Percentiles rank a stretch among this genome's conserved stretches.
Conservation (phyloP, 2,329 filamentous ascomycete species). For the Penicillium sp. region DNA sequence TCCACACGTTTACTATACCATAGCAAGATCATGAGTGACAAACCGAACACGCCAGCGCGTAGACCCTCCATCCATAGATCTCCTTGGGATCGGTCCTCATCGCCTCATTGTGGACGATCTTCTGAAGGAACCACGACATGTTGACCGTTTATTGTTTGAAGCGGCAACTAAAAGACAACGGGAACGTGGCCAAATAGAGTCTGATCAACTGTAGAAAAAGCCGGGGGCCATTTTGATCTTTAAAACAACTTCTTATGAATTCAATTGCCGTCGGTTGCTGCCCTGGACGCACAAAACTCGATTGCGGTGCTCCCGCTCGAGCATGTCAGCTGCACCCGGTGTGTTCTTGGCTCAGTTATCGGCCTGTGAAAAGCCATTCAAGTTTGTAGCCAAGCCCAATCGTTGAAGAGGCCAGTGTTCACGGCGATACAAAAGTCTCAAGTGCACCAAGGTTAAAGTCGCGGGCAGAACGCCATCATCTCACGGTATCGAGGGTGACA, state of each 20-base stretch:
- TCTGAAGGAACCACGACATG: constrained; percentile 47
- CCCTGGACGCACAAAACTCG: not conserved
- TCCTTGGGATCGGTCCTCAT: constrained; percentile 62
- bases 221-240: too few species aligned
- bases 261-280: constrained; percentile 9
- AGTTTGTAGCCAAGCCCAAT: constrained; percentile 9
- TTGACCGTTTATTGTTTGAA: constrained; percentile 17
- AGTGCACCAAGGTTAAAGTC: too few species aligned
- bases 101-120: constrained; percentile 62
- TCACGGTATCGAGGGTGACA: too few species aligned
- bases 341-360: constrained; percentile 1
- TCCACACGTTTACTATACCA: not conserved
- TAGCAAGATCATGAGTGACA: constrained; percentile 11
- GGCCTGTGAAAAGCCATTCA: constrained; percentile 5
- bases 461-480: too few species aligned
- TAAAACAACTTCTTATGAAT: too few species aligned
- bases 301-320: constrained; percentile 1
- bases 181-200: too few species aligned
- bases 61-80: constrained; percentile 65
- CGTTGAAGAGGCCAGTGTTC: constrained; percentile 12
- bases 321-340: not conserved
- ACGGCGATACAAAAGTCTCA: constrained; percentile 5
- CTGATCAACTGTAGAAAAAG: too few species aligned
- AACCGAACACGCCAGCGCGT: constrained; percentile 56
- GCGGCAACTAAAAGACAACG: constrained; percentile 8